Evolutionary conservation across 305 asterid species (phyloP).

Genomic region (Fraxinus floribunda): DNA sequence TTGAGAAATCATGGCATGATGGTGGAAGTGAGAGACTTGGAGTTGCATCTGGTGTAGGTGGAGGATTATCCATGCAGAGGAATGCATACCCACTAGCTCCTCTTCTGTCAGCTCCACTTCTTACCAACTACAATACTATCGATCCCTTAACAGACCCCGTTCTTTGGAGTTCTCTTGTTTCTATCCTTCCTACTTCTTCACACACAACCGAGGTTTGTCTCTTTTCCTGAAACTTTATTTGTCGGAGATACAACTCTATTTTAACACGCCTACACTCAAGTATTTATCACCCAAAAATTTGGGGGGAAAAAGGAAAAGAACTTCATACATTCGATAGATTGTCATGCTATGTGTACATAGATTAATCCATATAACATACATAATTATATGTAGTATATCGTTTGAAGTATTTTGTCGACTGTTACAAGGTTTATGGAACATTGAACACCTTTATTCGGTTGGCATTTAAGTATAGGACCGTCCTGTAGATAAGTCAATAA

Average conservation of each 20-base stretch:
- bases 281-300: background rate
- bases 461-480: background rate
- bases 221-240: constrained; percentile 17
- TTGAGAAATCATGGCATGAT: constrained; percentile 60
- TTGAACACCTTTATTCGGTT: background rate
- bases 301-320: too few species aligned
- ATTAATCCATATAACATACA: too few species aligned
- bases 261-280: background rate
- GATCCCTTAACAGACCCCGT: constrained; percentile 78
- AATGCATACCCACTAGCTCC: constrained; percentile 60
- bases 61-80: constrained; percentile 61
- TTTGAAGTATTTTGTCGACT: background rate
- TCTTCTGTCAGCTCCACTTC: constrained; percentile 83
- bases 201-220: constrained; percentile 63
- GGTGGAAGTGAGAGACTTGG: constrained; percentile 52
- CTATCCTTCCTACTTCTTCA: constrained; percentile 70
- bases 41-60: constrained; percentile 55
- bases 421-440: background rate
- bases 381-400: too few species aligned
- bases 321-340: background rate
- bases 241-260: background rate
- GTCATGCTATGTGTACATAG: too few species aligned
- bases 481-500: background rate
- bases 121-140: constrained; percentile 63
- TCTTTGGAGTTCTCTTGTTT: constrained; percentile 78